phyloP scores from a whole-genome alignment of 2,329 filamentous ascomycete genomes.

The Diaporthe sp. region DNA sequence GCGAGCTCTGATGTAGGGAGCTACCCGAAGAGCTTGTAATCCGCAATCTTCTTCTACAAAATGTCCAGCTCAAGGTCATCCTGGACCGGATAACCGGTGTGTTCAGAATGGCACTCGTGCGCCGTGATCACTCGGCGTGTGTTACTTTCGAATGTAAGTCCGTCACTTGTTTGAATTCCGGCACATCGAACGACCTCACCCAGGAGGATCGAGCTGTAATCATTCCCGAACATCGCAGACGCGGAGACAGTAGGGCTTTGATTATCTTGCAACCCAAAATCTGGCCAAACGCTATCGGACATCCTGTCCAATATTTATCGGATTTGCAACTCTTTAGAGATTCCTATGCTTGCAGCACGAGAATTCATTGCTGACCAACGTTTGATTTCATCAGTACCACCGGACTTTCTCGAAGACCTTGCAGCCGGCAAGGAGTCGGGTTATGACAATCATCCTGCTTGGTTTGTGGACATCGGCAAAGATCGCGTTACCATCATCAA shows the following conservation, averaged over 20 bases:
- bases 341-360: neutral
- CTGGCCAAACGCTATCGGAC: too few species aligned
- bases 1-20: neutral
- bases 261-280: too few species aligned
- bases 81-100: neutral
- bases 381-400: neutral
- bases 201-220: too few species aligned
- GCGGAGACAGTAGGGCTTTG: too few species aligned
- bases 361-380: neutral
- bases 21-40: neutral
- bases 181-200: neutral
- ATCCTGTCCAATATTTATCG: too few species aligned
- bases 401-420: neutral
- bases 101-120: slow-evolving; percentile 8
- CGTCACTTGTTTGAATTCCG: neutral
- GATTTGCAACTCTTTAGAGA: too few species aligned
- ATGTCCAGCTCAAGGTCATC: neutral
- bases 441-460: neutral
- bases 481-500: neutral
- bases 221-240: too few species aligned
- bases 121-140: neutral
- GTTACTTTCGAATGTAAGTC: slow-evolving; percentile 14
- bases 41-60: neutral
- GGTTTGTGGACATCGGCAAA: neutral
- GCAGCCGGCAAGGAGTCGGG: neutral